Evolutionary conservation across 345 rosid genomes (phyloP), one percentile per base, ranked within the genome.

Genomic region (Aurinia saxatilis): DNA sequence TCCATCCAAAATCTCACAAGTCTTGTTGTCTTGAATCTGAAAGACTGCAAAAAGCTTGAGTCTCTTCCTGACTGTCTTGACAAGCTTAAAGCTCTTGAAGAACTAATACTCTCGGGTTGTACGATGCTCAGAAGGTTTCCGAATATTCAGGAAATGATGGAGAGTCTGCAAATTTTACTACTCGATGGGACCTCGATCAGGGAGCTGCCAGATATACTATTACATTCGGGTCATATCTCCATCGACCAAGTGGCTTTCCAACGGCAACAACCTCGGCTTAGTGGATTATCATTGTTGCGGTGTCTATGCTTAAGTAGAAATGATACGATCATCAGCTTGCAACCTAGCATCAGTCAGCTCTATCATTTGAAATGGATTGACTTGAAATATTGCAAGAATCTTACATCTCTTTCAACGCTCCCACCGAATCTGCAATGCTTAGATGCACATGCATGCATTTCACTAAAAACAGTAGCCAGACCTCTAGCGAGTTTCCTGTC

Each of bases 31-130:
- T 5, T 60, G 54, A 60, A 46, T 34, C 4, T 60, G 5, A 17
- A 34, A 19, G 7, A 34, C 5, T 61, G 66, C 57, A 5, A 21
- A 34, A 13, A 5, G 47, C n/a, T 61, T 6, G 56, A 34, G 21
- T 10, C 17, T 48, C 56, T 61, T 8, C 66, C 66, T 13, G 14
- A 13, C 2, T 18, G 8, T 34, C 45, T 61, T 2, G 5, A 14
- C 23, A 62, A 48, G 21, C 14, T 62, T 9, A 49, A 48, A 6
- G 17, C 47, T 62, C 55, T 49, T 16, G n/a, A 62, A 48, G 65
- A n/a, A n/a, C n/a, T n/a, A n/a, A n/a, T n/a, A n/a, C n/a, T n/a
- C n/a, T n/a, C n/a, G n/a, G n/a, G n/a, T 33, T 60, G 65, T 17
- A 1, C 2, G 31, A 7, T 0, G 8, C 52, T 45, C 2, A 18